phyloP scores from a whole-genome alignment of 2,329 filamentous ascomycete species.

The Fusarium dlaminii region DNA sequence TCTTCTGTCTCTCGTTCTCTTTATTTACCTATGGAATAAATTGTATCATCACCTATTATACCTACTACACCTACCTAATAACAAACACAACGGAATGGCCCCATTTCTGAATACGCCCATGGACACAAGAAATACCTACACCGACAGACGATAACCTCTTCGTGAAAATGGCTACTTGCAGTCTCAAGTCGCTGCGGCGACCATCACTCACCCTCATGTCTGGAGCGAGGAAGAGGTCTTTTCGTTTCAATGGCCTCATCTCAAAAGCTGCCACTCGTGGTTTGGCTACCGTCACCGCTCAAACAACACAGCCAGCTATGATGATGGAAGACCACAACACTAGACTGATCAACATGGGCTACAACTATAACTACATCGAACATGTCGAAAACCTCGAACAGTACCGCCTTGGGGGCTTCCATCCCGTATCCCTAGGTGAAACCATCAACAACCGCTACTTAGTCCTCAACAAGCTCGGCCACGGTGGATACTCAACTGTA shows the following conservation, averaged over 20 bases:
- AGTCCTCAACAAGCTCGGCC: conserved; percentile 39
- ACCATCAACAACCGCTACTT: conserved; percentile 38
- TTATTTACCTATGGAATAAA: conserved; percentile 3
- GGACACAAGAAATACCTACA: conserved; percentile 9
- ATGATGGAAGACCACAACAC: conserved; percentile 33
- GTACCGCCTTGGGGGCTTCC: conserved; percentile 33
- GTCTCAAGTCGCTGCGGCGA: conserved; percentile 35
- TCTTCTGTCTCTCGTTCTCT: not conserved
- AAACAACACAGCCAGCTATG: conserved; percentile 18
- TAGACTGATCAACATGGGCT: conserved; percentile 33
- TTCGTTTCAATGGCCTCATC: conserved; percentile 16
- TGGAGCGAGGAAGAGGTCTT: conserved; percentile 17
- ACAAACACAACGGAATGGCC: conserved; percentile 17
- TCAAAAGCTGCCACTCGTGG: conserved; percentile 28
- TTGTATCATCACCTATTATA: not conserved
- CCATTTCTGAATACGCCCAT: conserved; percentile 1
- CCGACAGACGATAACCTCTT: conserved; percentile 17
- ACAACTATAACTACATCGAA: conserved; percentile 36
- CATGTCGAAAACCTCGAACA: conserved; percentile 37
- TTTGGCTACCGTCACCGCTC: conserved; percentile 25
- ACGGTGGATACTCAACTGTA: conserved; percentile 39
- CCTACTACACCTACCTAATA: not conserved
- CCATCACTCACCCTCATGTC: conserved; percentile 26
- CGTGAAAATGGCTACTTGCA: conserved; percentile 29
- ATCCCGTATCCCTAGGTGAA: conserved; percentile 33